Conservation (phyloP, 768 basidiomycete species). For the Imleria badia region DNA sequence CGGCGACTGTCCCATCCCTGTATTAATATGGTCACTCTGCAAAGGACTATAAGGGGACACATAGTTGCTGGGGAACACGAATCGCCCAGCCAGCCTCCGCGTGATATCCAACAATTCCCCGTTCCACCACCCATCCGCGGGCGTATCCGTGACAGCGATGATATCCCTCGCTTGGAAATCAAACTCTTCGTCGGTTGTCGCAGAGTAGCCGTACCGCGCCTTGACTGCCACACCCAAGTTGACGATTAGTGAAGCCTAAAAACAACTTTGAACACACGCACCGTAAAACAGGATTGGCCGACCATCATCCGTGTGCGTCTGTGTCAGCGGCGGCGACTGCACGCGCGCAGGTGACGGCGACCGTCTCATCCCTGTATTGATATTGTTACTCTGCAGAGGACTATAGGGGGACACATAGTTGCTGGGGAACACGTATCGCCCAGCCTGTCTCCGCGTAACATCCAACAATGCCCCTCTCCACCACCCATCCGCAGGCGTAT, state of each 20-base stretch:
- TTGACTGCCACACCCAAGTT: slow-evolving; percentile 63
- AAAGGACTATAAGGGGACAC: slow-evolving; percentile 38
- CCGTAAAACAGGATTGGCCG: neutral
- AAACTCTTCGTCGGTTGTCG: slow-evolving; percentile 90
- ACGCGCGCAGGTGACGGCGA: slow-evolving; percentile 48
- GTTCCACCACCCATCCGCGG: slow-evolving; percentile 98
- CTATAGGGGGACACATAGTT: slow-evolving; percentile 61
- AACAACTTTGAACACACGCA: neutral
- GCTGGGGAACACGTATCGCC: slow-evolving; percentile 82
- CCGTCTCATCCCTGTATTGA: slow-evolving; percentile 16
- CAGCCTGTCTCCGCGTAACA: slow-evolving; percentile 65
- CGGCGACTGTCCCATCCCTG: slow-evolving; percentile 48
- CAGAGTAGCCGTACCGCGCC: slow-evolving; percentile 84
- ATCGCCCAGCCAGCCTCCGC: slow-evolving; percentile 64
- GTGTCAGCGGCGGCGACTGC: neutral
- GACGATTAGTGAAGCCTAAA: no score
- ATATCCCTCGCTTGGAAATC: slow-evolving; percentile 95
- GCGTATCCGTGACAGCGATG: slow-evolving; percentile 91
- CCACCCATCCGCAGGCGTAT: slow-evolving; percentile 96
- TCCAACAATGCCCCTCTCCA: slow-evolving; percentile 92
- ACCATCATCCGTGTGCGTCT: neutral
- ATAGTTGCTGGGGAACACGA: slow-evolving; percentile 89
- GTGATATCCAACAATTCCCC: slow-evolving; percentile 79
- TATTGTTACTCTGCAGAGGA: no score
- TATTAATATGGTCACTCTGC: no score